These are phyloP conservation scores for Gaeumannomyces tritici DNA, from an alignment of 2,329 filamentous ascomycete genomes.

Conservation along the genomic window DNA sequence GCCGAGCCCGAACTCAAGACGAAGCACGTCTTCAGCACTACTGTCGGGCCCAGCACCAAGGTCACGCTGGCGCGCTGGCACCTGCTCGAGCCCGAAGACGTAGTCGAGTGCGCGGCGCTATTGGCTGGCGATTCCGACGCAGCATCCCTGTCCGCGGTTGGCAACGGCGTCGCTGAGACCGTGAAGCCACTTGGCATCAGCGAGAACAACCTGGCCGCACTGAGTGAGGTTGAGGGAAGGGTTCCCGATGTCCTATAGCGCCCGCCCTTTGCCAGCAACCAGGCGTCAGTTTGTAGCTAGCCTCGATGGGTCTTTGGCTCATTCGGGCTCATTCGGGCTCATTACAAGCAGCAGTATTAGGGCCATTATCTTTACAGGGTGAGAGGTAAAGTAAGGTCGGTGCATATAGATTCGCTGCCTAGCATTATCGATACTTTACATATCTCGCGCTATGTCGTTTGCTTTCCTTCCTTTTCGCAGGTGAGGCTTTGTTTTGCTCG, in stretches of 20 bases:
- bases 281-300: too few relatives aligned
- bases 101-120: slow-evolving; percentile 59
- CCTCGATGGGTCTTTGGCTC: too few relatives aligned
- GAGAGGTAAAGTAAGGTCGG: neutral
- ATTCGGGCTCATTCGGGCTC: neutral
- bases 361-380: neutral
- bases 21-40: slow-evolving; percentile 78
- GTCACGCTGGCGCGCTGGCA: slow-evolving; percentile 87
- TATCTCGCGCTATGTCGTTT: neutral
- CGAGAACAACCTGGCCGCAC: slow-evolving; percentile 46
- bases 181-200: slow-evolving; percentile 22
- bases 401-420: neutral
- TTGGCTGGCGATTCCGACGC: slow-evolving; percentile 35
- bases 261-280: too few relatives aligned
- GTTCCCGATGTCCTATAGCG: slow-evolving; percentile 24
- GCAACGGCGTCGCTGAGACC: slow-evolving; percentile 20
- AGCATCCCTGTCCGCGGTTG: slow-evolving; percentile 12
- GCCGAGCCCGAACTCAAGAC: slow-evolving; percentile 41
- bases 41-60: slow-evolving; percentile 85
- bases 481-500: neutral
- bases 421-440: neutral
- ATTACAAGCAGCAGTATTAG: neutral
- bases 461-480: neutral
- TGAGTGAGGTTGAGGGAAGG: slow-evolving; percentile 43
- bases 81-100: slow-evolving; percentile 77